Evolutionary conservation across 2,329 filamentous ascomycete genomes (phyloP), one percentile per base, ranked within the genome.

Genomic region (Bipolaris zeicola): DNA sequence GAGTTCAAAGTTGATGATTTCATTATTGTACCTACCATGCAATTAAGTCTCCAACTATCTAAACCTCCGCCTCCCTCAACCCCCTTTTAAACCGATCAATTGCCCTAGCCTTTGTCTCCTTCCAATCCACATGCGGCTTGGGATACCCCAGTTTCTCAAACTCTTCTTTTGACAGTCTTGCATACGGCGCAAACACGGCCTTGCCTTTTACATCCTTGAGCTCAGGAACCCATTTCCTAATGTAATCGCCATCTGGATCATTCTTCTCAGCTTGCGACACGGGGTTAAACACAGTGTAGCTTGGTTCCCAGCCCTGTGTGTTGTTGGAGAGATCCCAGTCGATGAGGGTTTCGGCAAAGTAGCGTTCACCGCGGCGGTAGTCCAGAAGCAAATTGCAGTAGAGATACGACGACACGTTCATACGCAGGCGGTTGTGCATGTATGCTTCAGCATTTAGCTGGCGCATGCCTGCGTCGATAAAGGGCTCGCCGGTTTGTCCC

Each of bases 371-470:
- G 2, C 76, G 65, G 2, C 81, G 74, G 54, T 82, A 83, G 59
- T 83, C 80, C 50, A 83, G 70, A 1, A 83, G 72, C 8, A 83
- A 52, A 50, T 83, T 82, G 42, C 76, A 81, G 37, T 78, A 77
- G 6, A 83, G 66, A 57, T 82, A 83, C 4, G 71, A 77, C 0
- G 75, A 75, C 0, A 79, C 78, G 46, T 82, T 82, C 81, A 83
- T 83, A 31, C 81, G 76, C 10, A 80, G 66, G 0, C 81, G 76
- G 52, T 83, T 83, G 58, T 83, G 81, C 81, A 83, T 83, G 57
- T 80, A 83, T 1, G 75, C 79, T 58, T 82, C 81, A 0, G 70
- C 59, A 39, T 79, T 79, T 41, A 83, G 66, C 52, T 83, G 81
- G 2, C 81, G 67, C 81, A 83, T 83, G 0, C 81, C 81, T 0